A percentile compares a stretch with the other conserved stretches of the same genome.
phyloP scores from a whole-genome alignment of 2,329 filamentous ascomycete genomes.

The Dothistroma pini region DNA sequence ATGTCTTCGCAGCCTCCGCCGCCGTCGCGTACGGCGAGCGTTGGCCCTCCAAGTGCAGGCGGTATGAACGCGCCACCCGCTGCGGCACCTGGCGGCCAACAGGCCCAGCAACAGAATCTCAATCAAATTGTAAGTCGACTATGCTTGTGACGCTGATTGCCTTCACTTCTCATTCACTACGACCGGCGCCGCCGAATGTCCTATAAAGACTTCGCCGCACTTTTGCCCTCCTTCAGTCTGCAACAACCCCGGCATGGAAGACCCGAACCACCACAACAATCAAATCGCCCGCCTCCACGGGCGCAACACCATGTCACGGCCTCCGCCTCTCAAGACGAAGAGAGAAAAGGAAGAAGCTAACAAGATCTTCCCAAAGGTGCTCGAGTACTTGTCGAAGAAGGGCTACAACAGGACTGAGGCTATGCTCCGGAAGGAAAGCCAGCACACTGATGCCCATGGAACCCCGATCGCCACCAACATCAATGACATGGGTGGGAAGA shows the following conservation, averaged over 20 bases:
- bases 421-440: conserved; percentile 85
- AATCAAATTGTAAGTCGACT: conserved; percentile 82
- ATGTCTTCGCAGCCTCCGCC: conserved; percentile 38
- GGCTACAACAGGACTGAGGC: conserved; percentile 92
- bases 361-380: conserved; percentile 55
- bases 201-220: not conserved
- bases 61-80: conserved; percentile 44
- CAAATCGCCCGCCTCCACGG: not conserved
- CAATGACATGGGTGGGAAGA: conserved; percentile 68
- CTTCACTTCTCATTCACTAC: not conserved
- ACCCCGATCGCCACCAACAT: conserved; percentile 64
- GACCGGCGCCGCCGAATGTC: not conserved
- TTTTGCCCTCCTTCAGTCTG: not conserved
- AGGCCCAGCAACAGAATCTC: conserved; percentile 54
- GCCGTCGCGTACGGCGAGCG: conserved; percentile 36
- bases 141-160: not conserved
- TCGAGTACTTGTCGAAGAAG: conserved; percentile 93
- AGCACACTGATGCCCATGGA: conserved; percentile 75
- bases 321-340: not conserved
- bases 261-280: not conserved
- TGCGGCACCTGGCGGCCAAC: conserved; percentile 42
- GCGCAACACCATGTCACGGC: not conserved
- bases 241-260: not conserved
- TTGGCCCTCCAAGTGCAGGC: conserved; percentile 35
- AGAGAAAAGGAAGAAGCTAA: conserved; percentile 12